A percentile compares a stretch with the other conserved stretches of the same genome.
Conservation (phyloP, 805 yeast genomes). For the Candida incommunis region DNA sequence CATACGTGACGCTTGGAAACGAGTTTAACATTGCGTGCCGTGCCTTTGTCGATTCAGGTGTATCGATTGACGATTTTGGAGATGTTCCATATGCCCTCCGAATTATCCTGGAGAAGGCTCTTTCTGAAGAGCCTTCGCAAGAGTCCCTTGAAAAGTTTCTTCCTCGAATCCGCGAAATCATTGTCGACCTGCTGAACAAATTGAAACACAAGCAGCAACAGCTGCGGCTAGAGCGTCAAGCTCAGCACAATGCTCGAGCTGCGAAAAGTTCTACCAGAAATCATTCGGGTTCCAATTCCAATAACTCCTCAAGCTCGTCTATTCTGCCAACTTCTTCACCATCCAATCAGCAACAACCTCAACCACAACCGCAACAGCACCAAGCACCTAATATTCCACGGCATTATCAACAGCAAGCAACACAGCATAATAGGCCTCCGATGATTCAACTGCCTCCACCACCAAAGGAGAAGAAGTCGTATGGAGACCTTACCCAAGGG, state of each 20-base stretch:
- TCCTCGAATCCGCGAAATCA: constrained; percentile 76
- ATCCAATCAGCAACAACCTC: constrained; percentile 1
- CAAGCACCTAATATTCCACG: constrained; percentile 2
- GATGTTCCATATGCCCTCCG: constrained; percentile 81
- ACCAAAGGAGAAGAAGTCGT: background rate
- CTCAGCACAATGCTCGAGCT: constrained; percentile 8
- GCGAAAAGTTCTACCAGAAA: constrained; percentile 2
- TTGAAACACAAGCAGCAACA: constrained; percentile 65
- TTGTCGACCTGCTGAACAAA: constrained; percentile 64
- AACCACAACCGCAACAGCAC: background rate
- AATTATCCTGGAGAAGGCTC: constrained; percentile 68
- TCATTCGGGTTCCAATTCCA: background rate
- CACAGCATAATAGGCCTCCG: background rate
- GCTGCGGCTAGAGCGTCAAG: constrained; percentile 19
- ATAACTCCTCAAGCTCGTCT: background rate
- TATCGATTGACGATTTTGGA: constrained; percentile 66
- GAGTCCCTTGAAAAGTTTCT: constrained; percentile 64
- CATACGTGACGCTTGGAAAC: constrained; percentile 84
- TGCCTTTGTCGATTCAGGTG: constrained; percentile 64
- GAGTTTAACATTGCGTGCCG: constrained; percentile 80
- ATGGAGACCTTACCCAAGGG: background rate
- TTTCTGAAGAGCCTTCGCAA: constrained; percentile 75
- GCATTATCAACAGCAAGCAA: background rate
- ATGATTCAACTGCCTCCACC: background rate
- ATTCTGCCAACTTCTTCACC: constrained; percentile 3